These are phyloP conservation scores for Xylaria polymorpha DNA, from an alignment of 2,329 filamentous ascomycete genomes.

Conservation along the genomic window DNA sequence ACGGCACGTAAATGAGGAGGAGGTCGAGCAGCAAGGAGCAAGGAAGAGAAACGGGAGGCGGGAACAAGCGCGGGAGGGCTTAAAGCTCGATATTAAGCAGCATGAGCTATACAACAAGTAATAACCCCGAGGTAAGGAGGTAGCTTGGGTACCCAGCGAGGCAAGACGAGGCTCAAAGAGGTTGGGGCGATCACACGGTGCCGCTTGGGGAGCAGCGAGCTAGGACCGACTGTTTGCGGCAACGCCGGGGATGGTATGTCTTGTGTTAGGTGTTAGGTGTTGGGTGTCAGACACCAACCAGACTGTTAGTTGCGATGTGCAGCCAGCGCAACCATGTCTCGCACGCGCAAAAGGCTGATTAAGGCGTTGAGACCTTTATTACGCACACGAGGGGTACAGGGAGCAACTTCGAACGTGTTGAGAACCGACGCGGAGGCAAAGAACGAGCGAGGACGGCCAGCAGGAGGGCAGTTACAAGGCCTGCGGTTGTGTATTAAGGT, in stretches of 20 bases:
- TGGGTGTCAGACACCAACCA: no score
- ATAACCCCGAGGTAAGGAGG: constrained; percentile 5
- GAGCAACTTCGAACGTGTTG: not conserved
- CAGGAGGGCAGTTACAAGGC: constrained; percentile 19
- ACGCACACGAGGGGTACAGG: constrained; percentile 21
- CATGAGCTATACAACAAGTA: constrained; percentile 36
- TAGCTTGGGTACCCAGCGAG: constrained; percentile 16
- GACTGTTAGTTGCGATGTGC: constrained; percentile 31
- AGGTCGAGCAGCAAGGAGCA: constrained; percentile 39
- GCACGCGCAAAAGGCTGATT: constrained; percentile 16
- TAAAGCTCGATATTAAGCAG: constrained; percentile 41
- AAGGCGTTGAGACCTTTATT: constrained; percentile 21
- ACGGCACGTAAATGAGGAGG: constrained; percentile 48
- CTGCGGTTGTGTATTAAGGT: constrained; percentile 24
- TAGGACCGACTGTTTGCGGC: constrained; percentile 25
- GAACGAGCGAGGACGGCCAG: constrained; percentile 7
- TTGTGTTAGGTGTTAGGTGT: constrained; percentile 1
- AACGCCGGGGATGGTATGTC: constrained; percentile 27
- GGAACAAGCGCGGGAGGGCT: constrained; percentile 33
- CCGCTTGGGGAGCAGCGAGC: constrained; percentile 11
- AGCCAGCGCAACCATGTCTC: constrained; percentile 34
- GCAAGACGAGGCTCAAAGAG: constrained; percentile 35
- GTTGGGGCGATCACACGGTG: constrained; percentile 25
- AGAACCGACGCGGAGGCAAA: constrained; percentile 7
- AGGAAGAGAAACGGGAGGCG: constrained; percentile 29